Evolutionary conservation across 345 rosid species (phyloP).

Genomic region (Orychophragmus violaceus): DNA sequence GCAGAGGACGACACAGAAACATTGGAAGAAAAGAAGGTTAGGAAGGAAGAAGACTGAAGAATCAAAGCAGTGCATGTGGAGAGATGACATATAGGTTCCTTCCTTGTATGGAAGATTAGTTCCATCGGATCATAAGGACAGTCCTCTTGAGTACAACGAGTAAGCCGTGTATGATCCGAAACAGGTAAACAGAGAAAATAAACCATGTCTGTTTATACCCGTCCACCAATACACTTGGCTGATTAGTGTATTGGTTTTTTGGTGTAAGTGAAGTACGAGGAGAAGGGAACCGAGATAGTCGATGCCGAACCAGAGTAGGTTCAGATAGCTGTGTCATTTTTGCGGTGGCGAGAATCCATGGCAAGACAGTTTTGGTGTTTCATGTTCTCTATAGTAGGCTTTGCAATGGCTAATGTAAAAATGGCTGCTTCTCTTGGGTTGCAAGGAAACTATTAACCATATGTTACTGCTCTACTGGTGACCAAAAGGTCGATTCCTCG

Average conservation of each 20-base stretch:
- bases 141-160: conserved; percentile 73
- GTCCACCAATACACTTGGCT: background rate
- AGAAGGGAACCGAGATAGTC: conserved; percentile 28
- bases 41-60: conserved; percentile 81
- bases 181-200: conserved; percentile 37
- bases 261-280: conserved; percentile 68
- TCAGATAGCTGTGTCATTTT: background rate
- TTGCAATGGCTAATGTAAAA: background rate
- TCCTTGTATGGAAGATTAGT: conserved; percentile 64
- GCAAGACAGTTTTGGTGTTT: background rate
- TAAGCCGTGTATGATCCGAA: conserved; percentile 72
- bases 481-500: too few relatives aligned
- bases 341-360: conserved; percentile 10
- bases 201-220: background rate
- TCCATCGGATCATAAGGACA: conserved; percentile 52
- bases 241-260: conserved; percentile 1
- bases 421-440: background rate
- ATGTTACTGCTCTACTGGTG: background rate
- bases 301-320: conserved; percentile 19
- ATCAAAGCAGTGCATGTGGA: conserved; percentile 53
- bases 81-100: conserved; percentile 62
- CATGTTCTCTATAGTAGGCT: background rate
- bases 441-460: background rate
- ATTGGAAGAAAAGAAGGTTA: conserved; percentile 51
- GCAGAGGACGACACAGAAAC: conserved; percentile 60